Base-by-base conservation (phyloP, 352 stramenopile genomes). In the Globisporangium ultimum region DNA sequence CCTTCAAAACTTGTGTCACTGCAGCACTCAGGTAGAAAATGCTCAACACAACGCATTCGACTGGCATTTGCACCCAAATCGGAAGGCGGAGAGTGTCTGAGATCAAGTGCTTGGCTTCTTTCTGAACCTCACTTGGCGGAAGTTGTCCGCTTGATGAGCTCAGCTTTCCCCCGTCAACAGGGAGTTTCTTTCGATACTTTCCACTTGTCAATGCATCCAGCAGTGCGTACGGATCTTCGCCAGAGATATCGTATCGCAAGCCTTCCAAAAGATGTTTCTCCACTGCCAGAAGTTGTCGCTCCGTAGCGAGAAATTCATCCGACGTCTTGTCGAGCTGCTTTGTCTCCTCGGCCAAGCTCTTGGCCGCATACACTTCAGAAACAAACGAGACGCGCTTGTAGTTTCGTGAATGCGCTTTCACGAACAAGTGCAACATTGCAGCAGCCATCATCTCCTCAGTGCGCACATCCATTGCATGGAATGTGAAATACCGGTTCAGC, bases 401-500 rank as follows among this genome's bases (percentile, higher is more conserved):
- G 55, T 78, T 78, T 14, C 81, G 74, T 8, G 73, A 74, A 49
- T 89, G 78, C 0, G 83, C 84, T 45, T 92, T 93, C 4, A 95
- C 60, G 40, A 88, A 87, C 45, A 95, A 61, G 53, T 91, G 71
- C 5, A 95, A 56, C 71, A 89, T 87, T 36, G 76, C 74, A 2
- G 81, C 81, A 36, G 78, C 84, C 46, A 87, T 71, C 15, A 83
- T 72, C 22, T 93, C 86, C 20, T 85, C 72, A 34, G 88, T 87
- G 3, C 48, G 21, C 53, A 78, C 77, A 14, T 73, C 67, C 78
- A 93, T 93, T 2, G 80, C 62, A 46, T 87, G 71, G 43, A 91
- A 88, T 20, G 82, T 89, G 47, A 89, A 84, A 48, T 78, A 91
- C n/a, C 82, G 74, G 53, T 93, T 84, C 28, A 95, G 67, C 12